Conservation (phyloP, 2,329 filamentous ascomycete species). For the Hypoxylon sp. region DNA sequence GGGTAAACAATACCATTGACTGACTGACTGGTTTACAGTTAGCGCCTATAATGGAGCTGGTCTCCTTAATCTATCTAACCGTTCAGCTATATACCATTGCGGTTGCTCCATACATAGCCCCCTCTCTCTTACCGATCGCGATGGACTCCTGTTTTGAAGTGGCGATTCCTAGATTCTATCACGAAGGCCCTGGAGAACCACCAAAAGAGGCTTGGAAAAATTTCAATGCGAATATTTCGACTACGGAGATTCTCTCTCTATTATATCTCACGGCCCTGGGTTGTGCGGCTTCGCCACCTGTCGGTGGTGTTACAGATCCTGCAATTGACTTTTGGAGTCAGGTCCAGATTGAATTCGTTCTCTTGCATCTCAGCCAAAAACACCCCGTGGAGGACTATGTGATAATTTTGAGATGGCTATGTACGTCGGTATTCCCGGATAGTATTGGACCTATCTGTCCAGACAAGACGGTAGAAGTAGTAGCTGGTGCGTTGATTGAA, state of each 20-base stretch:
- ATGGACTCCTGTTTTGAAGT: slow-evolving; percentile 73
- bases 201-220: slow-evolving; percentile 61
- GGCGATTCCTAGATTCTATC: slow-evolving; percentile 69
- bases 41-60: slow-evolving; percentile 74
- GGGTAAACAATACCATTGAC: neutral
- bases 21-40: slow-evolving; percentile 59
- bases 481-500: slow-evolving; percentile 69
- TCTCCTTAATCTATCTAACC: slow-evolving; percentile 75
- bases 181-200: slow-evolving; percentile 64
- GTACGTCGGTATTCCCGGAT: slow-evolving; percentile 73
- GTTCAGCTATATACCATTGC: slow-evolving; percentile 72
- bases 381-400: slow-evolving; percentile 75
- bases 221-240: slow-evolving; percentile 70
- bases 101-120: slow-evolving; percentile 72
- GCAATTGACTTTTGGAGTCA: slow-evolving; percentile 74
- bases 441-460: slow-evolving; percentile 76
- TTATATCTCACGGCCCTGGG: slow-evolving; percentile 75
- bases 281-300: slow-evolving; percentile 62
- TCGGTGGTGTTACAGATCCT: slow-evolving; percentile 48
- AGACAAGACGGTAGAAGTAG: slow-evolving; percentile 59
- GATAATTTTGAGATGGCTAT: slow-evolving; percentile 75
- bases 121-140: slow-evolving; percentile 68
- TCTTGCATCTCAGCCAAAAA: slow-evolving; percentile 76
- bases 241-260: slow-evolving; percentile 74
- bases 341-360: slow-evolving; percentile 75